phyloP scores from a whole-genome alignment of 2,329 filamentous ascomycete species.

The Penicillium sp. region DNA sequence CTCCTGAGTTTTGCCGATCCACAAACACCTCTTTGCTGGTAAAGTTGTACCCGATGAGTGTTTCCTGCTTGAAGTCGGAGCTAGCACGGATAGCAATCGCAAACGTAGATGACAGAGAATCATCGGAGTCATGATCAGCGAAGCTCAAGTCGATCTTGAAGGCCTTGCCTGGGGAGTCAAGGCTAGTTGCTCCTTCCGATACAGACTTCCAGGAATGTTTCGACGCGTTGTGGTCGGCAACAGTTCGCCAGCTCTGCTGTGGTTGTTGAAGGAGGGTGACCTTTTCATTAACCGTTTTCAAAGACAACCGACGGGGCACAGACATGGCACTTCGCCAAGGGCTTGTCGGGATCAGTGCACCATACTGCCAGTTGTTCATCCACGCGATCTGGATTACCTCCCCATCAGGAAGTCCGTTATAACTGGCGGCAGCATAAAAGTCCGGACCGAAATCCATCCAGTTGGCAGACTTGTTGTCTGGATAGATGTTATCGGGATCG shows the following conservation, averaged over 20 bases:
- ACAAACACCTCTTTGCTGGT: slow-evolving; percentile 21
- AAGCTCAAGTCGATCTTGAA: slow-evolving; percentile 23
- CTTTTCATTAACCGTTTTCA: slow-evolving; percentile 18
- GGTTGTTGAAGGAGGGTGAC: slow-evolving; percentile 17
- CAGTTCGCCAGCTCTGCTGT: slow-evolving; percentile 7
- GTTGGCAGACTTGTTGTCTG: slow-evolving; percentile 19
- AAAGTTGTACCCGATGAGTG: slow-evolving; percentile 30
- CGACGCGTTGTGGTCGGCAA: neutral
- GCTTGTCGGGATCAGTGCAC: slow-evolving; percentile 18
- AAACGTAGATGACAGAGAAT: slow-evolving; percentile 12
- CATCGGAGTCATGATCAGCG: slow-evolving; percentile 2
- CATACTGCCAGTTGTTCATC: slow-evolving; percentile 36
- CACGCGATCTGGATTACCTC: slow-evolving; percentile 23
- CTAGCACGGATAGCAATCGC: slow-evolving; percentile 22
- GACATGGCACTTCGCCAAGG: slow-evolving; percentile 32
- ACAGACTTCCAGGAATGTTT: slow-evolving; percentile 6
- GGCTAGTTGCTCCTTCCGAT: slow-evolving; percentile 10
- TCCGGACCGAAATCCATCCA: slow-evolving; percentile 33
- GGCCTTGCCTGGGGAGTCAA: slow-evolving; percentile 18
- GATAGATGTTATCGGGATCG: slow-evolving; percentile 16
- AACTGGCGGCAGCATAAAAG: slow-evolving; percentile 26
- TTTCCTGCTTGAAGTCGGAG: slow-evolving; percentile 20
- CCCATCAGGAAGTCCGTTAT: slow-evolving; percentile 21
- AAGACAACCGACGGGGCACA: slow-evolving; percentile 20
- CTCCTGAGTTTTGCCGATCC: slow-evolving; percentile 23